Conservation (phyloP, 139 green algal genomes). For the Coelastrella sp. region DNA sequence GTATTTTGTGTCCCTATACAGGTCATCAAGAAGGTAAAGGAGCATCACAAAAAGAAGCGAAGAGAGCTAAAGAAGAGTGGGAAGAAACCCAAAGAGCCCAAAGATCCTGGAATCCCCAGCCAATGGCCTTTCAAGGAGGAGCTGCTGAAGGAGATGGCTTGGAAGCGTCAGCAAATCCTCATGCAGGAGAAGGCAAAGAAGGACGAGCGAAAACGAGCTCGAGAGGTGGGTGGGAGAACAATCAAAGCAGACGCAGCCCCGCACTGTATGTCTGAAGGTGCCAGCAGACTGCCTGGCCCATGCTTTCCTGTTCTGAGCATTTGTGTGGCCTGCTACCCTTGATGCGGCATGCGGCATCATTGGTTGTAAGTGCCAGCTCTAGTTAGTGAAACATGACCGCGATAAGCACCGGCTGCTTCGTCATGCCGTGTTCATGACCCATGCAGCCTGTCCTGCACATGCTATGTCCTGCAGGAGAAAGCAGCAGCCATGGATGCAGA, state of each 20-base stretch:
- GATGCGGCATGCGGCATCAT: too few species aligned
- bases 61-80: conserved; percentile 85
- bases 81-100: conserved; percentile 72
- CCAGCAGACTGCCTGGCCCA: too few species aligned
- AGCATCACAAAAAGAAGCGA: conserved; percentile 91
- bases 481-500: conserved; percentile 33
- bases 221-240: conserved; percentile 41
- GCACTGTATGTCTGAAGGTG: not conserved
- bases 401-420: too few species aligned
- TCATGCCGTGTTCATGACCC: too few species aligned
- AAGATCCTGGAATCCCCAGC: conserved; percentile 94
- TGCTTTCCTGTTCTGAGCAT: too few species aligned
- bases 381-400: too few species aligned
- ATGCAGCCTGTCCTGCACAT: too few species aligned
- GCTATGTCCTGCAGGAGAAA: conserved; percentile 11
- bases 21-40: conserved; percentile 77
- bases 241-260: not conserved
- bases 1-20: not conserved
- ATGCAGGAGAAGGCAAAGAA: conserved; percentile 77
- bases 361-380: too few species aligned
- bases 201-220: conserved; percentile 66
- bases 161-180: conserved; percentile 76
- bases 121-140: conserved; percentile 97
- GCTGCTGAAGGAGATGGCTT: conserved; percentile 91
- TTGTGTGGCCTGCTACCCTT: too few species aligned